phyloP scores from a whole-genome alignment of 2,329 filamentous ascomycete species.

The Epicoccum sorghinum region DNA sequence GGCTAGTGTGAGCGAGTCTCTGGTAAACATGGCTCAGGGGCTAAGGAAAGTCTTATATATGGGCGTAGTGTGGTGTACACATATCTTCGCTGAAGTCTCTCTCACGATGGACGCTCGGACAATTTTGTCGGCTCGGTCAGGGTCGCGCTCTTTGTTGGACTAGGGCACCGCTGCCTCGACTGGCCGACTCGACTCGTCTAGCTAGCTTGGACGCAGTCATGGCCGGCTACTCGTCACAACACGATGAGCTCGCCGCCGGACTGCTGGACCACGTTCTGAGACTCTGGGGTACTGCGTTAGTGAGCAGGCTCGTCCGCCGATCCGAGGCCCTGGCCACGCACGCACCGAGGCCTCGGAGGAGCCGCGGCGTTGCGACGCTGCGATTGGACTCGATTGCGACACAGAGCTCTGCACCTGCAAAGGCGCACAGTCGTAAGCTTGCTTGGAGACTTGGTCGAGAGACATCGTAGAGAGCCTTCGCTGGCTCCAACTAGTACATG shows the following conservation, averaged over 20 bases:
- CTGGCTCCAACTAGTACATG: background rate
- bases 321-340: constrained; percentile 6
- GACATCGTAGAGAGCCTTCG: background rate
- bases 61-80: constrained; percentile 34
- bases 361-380: constrained; percentile 31
- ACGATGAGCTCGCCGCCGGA: constrained; percentile 1
- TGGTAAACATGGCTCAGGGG: constrained; percentile 34
- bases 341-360: constrained; percentile 25
- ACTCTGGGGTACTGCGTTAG: constrained; percentile 9
- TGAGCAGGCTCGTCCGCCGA: constrained; percentile 6
- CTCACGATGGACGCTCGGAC: constrained; percentile 19
- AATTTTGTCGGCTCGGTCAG: constrained; percentile 14
- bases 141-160: constrained; percentile 8
- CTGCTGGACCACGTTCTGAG: background rate
- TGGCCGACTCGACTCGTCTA: constrained; percentile 11
- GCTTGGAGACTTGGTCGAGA: background rate
- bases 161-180: constrained; percentile 3
- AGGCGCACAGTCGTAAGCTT: background rate
- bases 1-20: constrained; percentile 21
- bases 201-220: background rate
- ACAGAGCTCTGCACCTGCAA: constrained; percentile 9
- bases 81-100: constrained; percentile 35
- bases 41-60: constrained; percentile 26
- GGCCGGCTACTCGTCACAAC: background rate
- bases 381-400: constrained; percentile 26